These are phyloP conservation scores for Candida methanosorbosa DNA, from an alignment of 805 yeast genomes.

Conservation along the genomic window DNA sequence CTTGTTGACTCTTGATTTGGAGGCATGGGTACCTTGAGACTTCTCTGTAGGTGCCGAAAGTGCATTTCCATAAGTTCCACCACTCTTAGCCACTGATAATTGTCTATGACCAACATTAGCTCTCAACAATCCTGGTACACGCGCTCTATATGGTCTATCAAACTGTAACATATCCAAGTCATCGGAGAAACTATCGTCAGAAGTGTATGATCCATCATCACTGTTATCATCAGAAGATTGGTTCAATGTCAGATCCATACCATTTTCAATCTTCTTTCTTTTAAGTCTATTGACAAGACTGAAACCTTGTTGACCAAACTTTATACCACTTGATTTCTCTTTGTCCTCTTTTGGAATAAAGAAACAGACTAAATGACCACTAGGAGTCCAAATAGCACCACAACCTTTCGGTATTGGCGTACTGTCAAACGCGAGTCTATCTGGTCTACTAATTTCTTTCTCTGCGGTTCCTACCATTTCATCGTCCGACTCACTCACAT, in stretches of 20 bases:
- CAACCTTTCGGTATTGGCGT: slow-evolving; percentile 92
- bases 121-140: slow-evolving; percentile 42
- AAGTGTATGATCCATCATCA: slow-evolving; percentile 17
- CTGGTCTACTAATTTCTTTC: neutral
- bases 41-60: slow-evolving; percentile 31
- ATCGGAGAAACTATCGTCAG: slow-evolving; percentile 54
- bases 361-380: slow-evolving; percentile 76
- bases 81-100: slow-evolving; percentile 11
- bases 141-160: slow-evolving; percentile 42
- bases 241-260: slow-evolving; percentile 7
- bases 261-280: slow-evolving; percentile 16
- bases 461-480: slow-evolving; percentile 9
- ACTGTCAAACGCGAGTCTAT: slow-evolving; percentile 46
- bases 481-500: slow-evolving; percentile 10
- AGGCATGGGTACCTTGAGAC: slow-evolving; percentile 17
- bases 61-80: slow-evolving; percentile 18
- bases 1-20: slow-evolving; percentile 21
- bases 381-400: slow-evolving; percentile 81
- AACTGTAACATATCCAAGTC: slow-evolving; percentile 60
- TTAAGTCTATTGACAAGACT: slow-evolving; percentile 26
- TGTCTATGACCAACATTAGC: slow-evolving; percentile 17
- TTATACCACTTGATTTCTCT: slow-evolving; percentile 30
- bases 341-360: slow-evolving; percentile 51
- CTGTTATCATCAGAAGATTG: slow-evolving; percentile 12
- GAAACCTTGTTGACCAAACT: slow-evolving; percentile 48